These are phyloP conservation scores for Medakamo hakoo DNA, from an alignment of 139 green algal species.

Conservation along the genomic window DNA sequence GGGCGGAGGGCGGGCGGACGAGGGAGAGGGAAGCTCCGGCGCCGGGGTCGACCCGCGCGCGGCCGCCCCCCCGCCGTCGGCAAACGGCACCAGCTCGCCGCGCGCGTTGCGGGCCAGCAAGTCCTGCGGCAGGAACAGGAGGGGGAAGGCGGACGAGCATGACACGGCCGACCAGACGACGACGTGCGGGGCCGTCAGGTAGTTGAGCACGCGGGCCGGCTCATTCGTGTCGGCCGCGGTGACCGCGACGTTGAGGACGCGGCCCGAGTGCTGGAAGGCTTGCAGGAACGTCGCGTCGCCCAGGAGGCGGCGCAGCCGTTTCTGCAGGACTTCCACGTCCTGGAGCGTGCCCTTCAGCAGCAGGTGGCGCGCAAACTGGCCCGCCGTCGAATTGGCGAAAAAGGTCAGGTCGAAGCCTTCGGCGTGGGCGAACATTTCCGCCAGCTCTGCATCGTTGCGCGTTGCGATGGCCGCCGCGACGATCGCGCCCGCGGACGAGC, in stretches of 20 bases:
- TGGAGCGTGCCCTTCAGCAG: slow-evolving; percentile 43
- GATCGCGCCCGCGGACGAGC: slow-evolving; percentile 76
- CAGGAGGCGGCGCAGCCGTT: slow-evolving; percentile 47
- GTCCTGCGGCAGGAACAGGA: slow-evolving; percentile 53
- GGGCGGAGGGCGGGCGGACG: too few species aligned
- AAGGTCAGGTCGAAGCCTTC: slow-evolving; percentile 63
- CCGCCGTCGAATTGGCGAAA: slow-evolving; percentile 59
- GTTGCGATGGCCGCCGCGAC: slow-evolving; percentile 55
- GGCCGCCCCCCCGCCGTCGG: background rate
- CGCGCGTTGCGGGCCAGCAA: slow-evolving; percentile 34
- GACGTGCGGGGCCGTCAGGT: slow-evolving; percentile 72
- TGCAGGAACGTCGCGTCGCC: slow-evolving; percentile 80
- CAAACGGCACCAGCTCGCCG: slow-evolving; percentile 19
- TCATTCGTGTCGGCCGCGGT: slow-evolving; percentile 67
- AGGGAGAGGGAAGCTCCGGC: too few species aligned
- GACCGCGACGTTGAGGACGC: slow-evolving; percentile 83
- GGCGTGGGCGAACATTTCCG: slow-evolving; percentile 40
- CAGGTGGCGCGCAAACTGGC: slow-evolving; percentile 44
- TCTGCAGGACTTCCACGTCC: slow-evolving; percentile 30
- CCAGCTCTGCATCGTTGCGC: slow-evolving; percentile 58
- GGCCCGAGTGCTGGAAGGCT: slow-evolving; percentile 73
- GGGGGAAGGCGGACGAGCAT: slow-evolving; percentile 55
- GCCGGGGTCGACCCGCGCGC: too few species aligned
- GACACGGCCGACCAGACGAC: slow-evolving; percentile 80
- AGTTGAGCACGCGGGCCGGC: slow-evolving; percentile 79